A percentile compares a stretch with the other conserved stretches of the same genome.
These are phyloP conservation scores for Aureoboletus auriporus DNA, from an alignment of 768 basidiomycete genomes.

Conservation along the genomic window DNA sequence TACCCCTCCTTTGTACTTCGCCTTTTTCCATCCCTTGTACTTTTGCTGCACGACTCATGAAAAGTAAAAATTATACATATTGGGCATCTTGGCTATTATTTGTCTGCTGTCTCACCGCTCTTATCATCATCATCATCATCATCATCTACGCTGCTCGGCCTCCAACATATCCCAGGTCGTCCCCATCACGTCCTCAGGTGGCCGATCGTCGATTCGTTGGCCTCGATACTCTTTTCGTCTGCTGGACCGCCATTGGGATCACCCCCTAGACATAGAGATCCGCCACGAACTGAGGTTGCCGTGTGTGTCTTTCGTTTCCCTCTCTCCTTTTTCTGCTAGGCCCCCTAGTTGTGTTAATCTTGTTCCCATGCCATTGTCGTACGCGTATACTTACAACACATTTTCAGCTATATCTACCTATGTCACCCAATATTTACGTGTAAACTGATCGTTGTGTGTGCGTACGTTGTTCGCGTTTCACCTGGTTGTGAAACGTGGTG, in stretches of 20 bases:
- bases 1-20: conserved; percentile 10
- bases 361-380: conserved; percentile 7
- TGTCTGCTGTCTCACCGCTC: conserved; percentile 8
- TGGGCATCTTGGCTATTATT: conserved; percentile 30
- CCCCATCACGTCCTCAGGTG: conserved; percentile 1
- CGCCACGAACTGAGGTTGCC: conserved; percentile 4
- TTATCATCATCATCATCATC: conserved; percentile 6
- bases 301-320: not conserved
- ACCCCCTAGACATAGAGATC: conserved; percentile 16
- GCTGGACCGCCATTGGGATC: conserved; percentile 11
- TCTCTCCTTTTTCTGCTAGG: not conserved
- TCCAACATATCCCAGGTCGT: conserved; percentile 34
- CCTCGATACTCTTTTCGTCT: not conserved
- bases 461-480: no score
- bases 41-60: conserved; percentile 1
- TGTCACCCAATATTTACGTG: conserved; percentile 17
- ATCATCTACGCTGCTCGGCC: conserved; percentile 18
- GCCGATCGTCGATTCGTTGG: conserved; percentile 5
- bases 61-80: conserved; percentile 38
- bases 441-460: not conserved
- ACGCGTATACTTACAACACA: conserved; percentile 17
- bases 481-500: no score
- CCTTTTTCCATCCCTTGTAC: not conserved
- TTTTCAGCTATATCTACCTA: conserved; percentile 22
- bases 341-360: conserved; percentile 17